Evolutionary conservation across 1,284 basidiomycete species (phyloP).

Genomic region (Gymnopus androsaceus): DNA sequence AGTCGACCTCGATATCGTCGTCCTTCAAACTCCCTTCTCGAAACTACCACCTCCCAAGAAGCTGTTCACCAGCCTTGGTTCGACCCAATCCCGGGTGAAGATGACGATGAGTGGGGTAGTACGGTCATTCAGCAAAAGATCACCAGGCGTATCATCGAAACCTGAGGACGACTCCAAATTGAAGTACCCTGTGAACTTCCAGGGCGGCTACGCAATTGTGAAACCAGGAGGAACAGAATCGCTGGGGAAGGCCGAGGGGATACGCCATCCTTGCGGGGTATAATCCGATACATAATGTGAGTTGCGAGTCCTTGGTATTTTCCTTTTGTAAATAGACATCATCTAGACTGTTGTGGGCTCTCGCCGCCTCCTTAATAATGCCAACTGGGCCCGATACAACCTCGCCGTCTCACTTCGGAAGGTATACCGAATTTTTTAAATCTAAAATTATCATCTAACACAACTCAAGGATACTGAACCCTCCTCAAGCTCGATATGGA

Average conservation of each 20-base stretch:
- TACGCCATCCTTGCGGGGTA: conserved; percentile 59
- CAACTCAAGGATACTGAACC: conserved; percentile 65
- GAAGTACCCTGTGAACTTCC: conserved; percentile 54
- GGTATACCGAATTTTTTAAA: too few relatives aligned
- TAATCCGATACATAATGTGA: conserved; percentile 52
- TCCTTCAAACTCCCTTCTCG: conserved; percentile 59
- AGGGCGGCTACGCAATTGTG: conserved; percentile 60
- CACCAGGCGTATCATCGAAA: conserved; percentile 47
- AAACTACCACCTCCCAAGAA: conserved; percentile 51
- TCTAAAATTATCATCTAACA: too few relatives aligned
- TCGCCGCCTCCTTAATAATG: conserved; percentile 58
- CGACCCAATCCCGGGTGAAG: too few relatives aligned
- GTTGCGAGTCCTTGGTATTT: not conserved
- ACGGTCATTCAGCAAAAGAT: conserved; percentile 57
- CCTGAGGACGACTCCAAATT: conserved; percentile 58
- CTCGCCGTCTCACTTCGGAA: conserved; percentile 59
- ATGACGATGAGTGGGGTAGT: conserved; percentile 65
- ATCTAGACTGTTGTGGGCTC: conserved; percentile 53
- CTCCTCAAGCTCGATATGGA: conserved; percentile 58
- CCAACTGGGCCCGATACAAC: conserved; percentile 68
- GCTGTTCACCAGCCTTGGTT: conserved; percentile 54
- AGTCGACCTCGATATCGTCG: conserved; percentile 63
- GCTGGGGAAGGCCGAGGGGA: conserved; percentile 57
- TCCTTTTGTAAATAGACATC: not conserved
- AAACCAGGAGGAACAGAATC: conserved; percentile 57